A percentile compares a stretch with the other conserved stretches of the same genome.
Conservation (phyloP, 805 yeast genomes). For the Suhomyces tanzawaensis region DNA sequence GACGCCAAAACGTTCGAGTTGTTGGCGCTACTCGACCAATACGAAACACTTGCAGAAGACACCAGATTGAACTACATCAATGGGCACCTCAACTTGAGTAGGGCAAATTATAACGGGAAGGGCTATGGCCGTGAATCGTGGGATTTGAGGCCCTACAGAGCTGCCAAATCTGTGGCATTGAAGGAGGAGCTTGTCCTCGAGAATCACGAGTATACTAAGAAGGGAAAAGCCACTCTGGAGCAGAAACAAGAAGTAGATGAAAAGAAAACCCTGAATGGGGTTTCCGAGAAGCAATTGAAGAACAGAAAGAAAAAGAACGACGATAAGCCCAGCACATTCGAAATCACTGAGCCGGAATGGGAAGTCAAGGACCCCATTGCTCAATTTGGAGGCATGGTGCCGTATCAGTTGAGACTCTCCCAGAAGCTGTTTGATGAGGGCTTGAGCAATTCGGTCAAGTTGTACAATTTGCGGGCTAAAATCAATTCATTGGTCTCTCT, state of each 20-base stretch:
- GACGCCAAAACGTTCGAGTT: constrained; percentile 14
- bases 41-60: constrained; percentile 25
- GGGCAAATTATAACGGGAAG: constrained; percentile 42
- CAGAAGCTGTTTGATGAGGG: constrained; percentile 17
- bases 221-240: neutral
- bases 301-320: constrained; percentile 1
- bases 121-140: constrained; percentile 41
- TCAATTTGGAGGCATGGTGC: constrained; percentile 26
- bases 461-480: constrained; percentile 19
- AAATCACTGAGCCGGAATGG: neutral
- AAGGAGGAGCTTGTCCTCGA: constrained; percentile 1
- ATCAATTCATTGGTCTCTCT: constrained; percentile 19
- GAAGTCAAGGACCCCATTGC: constrained; percentile 15
- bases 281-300: constrained; percentile 1
- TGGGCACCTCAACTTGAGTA: constrained; percentile 42
- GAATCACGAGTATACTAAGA: constrained; percentile 1
- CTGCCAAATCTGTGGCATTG: constrained; percentile 20
- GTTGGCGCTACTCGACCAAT: constrained; percentile 31
- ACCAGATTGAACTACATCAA: constrained; percentile 21
- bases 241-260: constrained; percentile 4
- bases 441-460: constrained; percentile 16
- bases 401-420: constrained; percentile 18
- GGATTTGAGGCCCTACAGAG: constrained; percentile 35
- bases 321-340: neutral
- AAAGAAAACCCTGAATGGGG: neutral